Evolutionary conservation across 495 filamentous ascomycete genomes (phyloP).

Genomic region (Massariosphaeria phaeospora): DNA sequence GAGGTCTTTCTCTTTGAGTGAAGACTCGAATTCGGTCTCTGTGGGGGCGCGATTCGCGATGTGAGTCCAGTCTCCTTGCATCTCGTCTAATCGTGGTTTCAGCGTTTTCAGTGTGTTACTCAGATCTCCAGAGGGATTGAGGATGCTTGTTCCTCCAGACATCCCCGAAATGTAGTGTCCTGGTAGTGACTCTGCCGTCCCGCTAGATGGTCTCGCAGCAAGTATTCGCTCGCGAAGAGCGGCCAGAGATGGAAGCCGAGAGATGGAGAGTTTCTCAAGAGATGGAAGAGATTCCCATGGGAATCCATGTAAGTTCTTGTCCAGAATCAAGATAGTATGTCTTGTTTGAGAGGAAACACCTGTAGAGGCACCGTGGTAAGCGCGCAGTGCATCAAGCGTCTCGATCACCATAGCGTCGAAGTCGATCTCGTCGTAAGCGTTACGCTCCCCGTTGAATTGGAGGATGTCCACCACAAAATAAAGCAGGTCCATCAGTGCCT

Average conservation of each 20-base stretch:
- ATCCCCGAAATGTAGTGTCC: slow-evolving; percentile 54
- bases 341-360: slow-evolving; percentile 38
- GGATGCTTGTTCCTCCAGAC: slow-evolving; percentile 76
- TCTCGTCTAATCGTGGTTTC: slow-evolving; percentile 51
- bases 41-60: slow-evolving; percentile 63
- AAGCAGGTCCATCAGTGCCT: slow-evolving; percentile 78
- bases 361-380: slow-evolving; percentile 57
- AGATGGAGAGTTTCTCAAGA: slow-evolving; percentile 71
- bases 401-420: slow-evolving; percentile 73
- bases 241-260: slow-evolving; percentile 75
- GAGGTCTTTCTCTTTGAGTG: slow-evolving; percentile 49
- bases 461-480: slow-evolving; percentile 96
- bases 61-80: slow-evolving; percentile 55
- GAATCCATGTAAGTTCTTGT: slow-evolving; percentile 82
- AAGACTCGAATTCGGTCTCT: slow-evolving; percentile 67
- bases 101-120: slow-evolving; percentile 73
- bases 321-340: slow-evolving; percentile 92
- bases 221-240: slow-evolving; percentile 68
- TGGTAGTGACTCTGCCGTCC: slow-evolving; percentile 39
- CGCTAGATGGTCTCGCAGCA: slow-evolving; percentile 22
- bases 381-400: slow-evolving; percentile 69
- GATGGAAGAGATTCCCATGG: slow-evolving; percentile 96
- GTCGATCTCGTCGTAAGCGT: slow-evolving; percentile 97
- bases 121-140: slow-evolving; percentile 83
- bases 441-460: slow-evolving; percentile 92